A percentile compares a stretch with the other conserved stretches of the same genome.
Evolutionary conservation across 768 basidiomycete species (phyloP).

Genomic region (Suillus variegatus): DNA sequence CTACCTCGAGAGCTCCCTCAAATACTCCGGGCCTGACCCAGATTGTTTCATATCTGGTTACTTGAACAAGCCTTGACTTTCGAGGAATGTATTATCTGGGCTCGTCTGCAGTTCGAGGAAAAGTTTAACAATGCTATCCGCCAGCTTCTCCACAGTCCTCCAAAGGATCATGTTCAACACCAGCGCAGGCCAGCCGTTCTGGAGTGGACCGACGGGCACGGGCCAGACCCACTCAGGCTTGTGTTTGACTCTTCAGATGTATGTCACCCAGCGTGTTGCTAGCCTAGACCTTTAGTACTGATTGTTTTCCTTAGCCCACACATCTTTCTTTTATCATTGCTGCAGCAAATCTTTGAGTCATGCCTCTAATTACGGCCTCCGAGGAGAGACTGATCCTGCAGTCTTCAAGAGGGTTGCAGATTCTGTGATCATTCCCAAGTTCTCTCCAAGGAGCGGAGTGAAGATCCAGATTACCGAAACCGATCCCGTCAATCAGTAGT

Average conservation of each 20-base stretch:
- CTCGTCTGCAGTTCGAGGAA: constrained; percentile 90
- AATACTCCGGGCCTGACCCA: constrained; percentile 89
- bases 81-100: constrained; percentile 98
- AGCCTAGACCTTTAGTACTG: constrained; percentile 6
- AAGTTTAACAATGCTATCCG: constrained; percentile 92
- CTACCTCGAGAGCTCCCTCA: constrained; percentile 87
- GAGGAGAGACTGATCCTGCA: constrained; percentile 79
- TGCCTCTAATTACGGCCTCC: constrained; percentile 96
- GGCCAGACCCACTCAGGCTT: constrained; percentile 69
- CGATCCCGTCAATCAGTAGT: constrained; percentile 75
- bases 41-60: constrained; percentile 86
- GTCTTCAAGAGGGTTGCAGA: constrained; percentile 85
- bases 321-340: constrained; percentile 91
- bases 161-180: constrained; percentile 84
- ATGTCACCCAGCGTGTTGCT: constrained; percentile 30
- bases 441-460: constrained; percentile 89
- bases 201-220: constrained; percentile 94
- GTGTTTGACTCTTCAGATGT: constrained; percentile 87
- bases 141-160: constrained; percentile 90
- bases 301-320: constrained; percentile 53
- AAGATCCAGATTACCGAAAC: constrained; percentile 93
- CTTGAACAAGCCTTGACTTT: constrained; percentile 90
- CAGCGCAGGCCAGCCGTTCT: constrained; percentile 95
- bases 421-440: constrained; percentile 84
- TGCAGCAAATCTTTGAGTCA: constrained; percentile 82